phyloP scores from a whole-genome alignment of 768 basidiomycete species.

The Chalciporus sphaerocephalus region DNA sequence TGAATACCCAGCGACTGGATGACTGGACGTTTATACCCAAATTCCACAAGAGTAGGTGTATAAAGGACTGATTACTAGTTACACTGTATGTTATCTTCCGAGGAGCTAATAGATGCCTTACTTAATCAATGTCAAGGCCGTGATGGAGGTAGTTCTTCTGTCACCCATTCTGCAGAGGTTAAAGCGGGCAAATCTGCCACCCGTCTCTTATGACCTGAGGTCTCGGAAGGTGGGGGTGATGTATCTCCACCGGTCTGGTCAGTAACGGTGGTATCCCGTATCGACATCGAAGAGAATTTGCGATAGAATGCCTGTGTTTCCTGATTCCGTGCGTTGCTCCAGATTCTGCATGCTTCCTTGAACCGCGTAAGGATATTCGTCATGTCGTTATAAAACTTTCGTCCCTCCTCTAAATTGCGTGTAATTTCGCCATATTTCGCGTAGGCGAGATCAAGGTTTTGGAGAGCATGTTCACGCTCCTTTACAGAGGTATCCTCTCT shows the following conservation, averaged over 20 bases:
- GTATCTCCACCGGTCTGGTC: slow-evolving; percentile 1
- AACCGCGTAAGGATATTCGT: slow-evolving; percentile 66
- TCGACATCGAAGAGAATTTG: slow-evolving; percentile 27
- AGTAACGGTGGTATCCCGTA: slow-evolving; percentile 25
- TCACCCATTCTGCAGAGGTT: slow-evolving; percentile 50
- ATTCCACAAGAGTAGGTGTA: not conserved
- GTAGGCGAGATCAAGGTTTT: slow-evolving; percentile 79
- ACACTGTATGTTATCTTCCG: not conserved
- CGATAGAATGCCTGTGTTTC: slow-evolving; percentile 54
- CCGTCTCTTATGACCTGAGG: slow-evolving; percentile 22
- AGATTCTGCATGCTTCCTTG: slow-evolving; percentile 69
- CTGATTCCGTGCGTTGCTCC: slow-evolving; percentile 65
- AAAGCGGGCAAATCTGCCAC: slow-evolving; percentile 43
- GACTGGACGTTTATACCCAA: not conserved
- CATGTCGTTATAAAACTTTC: slow-evolving; percentile 93
- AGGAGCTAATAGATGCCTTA: not conserved
- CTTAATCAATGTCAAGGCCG: slow-evolving; percentile 10
- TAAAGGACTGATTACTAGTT: not conserved
- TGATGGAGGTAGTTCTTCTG: slow-evolving; percentile 46
- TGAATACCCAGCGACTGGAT: not conserved
- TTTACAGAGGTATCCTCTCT: slow-evolving; percentile 74
- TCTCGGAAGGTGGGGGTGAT: slow-evolving; percentile 1
- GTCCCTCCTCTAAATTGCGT: slow-evolving; percentile 83
- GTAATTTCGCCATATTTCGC: slow-evolving; percentile 84
- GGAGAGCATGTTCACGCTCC: slow-evolving; percentile 76